Conservation (phyloP, 352 stramenopile species). For the Blastocystis sp. region DNA sequence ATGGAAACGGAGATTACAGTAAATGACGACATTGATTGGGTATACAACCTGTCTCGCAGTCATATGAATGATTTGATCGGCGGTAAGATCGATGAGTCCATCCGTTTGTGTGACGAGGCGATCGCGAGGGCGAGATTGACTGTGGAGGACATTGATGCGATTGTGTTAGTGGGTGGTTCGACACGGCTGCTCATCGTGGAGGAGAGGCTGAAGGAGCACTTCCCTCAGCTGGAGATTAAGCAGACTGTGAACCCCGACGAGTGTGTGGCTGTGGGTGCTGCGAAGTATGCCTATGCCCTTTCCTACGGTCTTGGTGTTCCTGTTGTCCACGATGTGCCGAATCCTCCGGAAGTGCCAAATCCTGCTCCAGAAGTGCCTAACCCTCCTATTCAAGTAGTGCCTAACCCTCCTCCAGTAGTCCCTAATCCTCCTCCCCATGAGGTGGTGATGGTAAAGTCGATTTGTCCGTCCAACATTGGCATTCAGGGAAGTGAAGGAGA, state of each 20-base stretch:
- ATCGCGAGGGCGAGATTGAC: not conserved
- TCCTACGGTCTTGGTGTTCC: not conserved
- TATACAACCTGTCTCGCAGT: not conserved
- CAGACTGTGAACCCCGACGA: conserved; percentile 65
- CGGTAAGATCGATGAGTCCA: not conserved
- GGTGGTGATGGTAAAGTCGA: not conserved
- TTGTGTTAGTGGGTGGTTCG: conserved; percentile 62
- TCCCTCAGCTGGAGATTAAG: not conserved
- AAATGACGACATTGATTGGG: not conserved
- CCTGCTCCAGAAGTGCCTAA: too few species aligned
- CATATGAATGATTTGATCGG: not conserved
- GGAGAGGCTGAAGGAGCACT: conserved; percentile 24
- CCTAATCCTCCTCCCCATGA: too few species aligned
- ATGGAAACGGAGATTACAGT: not conserved
- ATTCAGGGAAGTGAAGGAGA: not conserved
- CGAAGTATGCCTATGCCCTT: conserved; percentile 49
- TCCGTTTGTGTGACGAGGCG: not conserved
- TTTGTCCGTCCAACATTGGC: not conserved
- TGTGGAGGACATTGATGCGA: conserved; percentile 40
- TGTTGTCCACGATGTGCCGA: too few species aligned
- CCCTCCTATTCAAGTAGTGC: too few species aligned
- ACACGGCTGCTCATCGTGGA: conserved; percentile 54
- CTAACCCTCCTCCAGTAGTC: too few species aligned
- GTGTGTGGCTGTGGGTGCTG: conserved; percentile 61
- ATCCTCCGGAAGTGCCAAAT: too few species aligned